phyloP scores from a whole-genome alignment of 768 basidiomycete species.

The Trametes cubensis region DNA sequence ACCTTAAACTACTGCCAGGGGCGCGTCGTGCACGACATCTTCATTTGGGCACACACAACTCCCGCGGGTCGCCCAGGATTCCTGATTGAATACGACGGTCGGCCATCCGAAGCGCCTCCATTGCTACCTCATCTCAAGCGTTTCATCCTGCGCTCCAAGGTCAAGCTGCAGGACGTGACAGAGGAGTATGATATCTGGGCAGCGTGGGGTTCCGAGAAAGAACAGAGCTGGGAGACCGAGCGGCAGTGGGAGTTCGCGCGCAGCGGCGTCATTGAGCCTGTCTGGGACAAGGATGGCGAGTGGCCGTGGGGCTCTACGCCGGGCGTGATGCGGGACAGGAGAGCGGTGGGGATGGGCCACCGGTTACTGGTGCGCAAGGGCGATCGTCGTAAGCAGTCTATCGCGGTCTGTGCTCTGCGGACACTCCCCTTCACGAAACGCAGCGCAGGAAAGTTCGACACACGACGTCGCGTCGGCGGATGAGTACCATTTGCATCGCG shows the following conservation, averaged over 20 bases:
- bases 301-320: constrained; percentile 67
- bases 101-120: constrained; percentile 58
- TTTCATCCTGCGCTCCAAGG: constrained; percentile 86
- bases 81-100: constrained; percentile 72
- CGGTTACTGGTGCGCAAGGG: constrained; percentile 73
- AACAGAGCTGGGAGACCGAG: constrained; percentile 43
- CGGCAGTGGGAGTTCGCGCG: constrained; percentile 57
- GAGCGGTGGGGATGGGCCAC: constrained; percentile 79
- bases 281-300: constrained; percentile 53
- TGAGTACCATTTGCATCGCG: constrained; percentile 77
- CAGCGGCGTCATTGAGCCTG: constrained; percentile 79
- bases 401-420: constrained; percentile 9
- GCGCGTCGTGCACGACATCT: constrained; percentile 85
- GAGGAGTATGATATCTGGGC: constrained; percentile 82
- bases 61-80: constrained; percentile 53
- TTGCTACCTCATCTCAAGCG: constrained; percentile 77
- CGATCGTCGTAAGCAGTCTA: constrained; percentile 62
- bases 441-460: constrained; percentile 57
- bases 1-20: constrained; percentile 48
- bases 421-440: constrained; percentile 8
- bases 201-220: constrained; percentile 64
- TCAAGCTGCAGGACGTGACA: constrained; percentile 78
- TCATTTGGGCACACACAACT: constrained; percentile 68
- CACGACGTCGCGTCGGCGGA: constrained; percentile 57
- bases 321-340: constrained; percentile 58